These are phyloP conservation scores for Elongisporangium senticosum DNA, from an alignment of 352 stramenopile species.

Conservation along the genomic window DNA sequence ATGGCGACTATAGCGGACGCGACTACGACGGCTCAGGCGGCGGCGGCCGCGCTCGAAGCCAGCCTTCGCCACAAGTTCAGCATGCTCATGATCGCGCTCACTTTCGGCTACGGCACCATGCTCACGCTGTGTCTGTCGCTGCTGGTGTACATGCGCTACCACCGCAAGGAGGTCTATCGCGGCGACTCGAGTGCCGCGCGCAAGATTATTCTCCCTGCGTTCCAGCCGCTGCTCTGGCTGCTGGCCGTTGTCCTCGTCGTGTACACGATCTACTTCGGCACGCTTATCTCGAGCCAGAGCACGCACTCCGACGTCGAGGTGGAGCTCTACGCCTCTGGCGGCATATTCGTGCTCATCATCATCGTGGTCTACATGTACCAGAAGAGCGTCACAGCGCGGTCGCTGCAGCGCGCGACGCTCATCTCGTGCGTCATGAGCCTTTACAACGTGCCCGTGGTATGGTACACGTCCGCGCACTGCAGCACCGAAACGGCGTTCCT, in stretches of 20 bases:
- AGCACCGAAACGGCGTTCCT: conserved; percentile 22
- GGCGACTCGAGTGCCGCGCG: conserved; percentile 46
- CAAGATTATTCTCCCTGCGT: conserved; percentile 64
- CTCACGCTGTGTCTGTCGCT: conserved; percentile 39
- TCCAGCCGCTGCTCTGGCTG: conserved; percentile 61
- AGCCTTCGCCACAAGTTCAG: conserved; percentile 2
- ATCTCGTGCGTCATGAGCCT: conserved; percentile 38
- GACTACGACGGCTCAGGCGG: not conserved
- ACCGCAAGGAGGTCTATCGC: conserved; percentile 39
- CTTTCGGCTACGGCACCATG: conserved; percentile 35
- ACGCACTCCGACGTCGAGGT: conserved; percentile 14
- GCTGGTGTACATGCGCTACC: conserved; percentile 44
- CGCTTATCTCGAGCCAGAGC: conserved; percentile 9
- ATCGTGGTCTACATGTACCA: conserved; percentile 62
- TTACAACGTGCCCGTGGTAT: conserved; percentile 58
- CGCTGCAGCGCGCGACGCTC: conserved; percentile 32
- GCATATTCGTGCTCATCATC: conserved; percentile 62
- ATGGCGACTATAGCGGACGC: not conserved
- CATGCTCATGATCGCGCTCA: conserved; percentile 28
- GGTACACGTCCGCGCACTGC: conserved; percentile 14
- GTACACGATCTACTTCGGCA: conserved; percentile 25
- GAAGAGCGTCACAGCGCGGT: conserved; percentile 41
- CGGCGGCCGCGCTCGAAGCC: not conserved
- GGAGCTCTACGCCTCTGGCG: conserved; percentile 46
- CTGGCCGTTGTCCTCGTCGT: conserved; percentile 23